Evolutionary conservation across 2,329 filamentous ascomycete species (phyloP).

Genomic region (Leptographium flavum): DNA sequence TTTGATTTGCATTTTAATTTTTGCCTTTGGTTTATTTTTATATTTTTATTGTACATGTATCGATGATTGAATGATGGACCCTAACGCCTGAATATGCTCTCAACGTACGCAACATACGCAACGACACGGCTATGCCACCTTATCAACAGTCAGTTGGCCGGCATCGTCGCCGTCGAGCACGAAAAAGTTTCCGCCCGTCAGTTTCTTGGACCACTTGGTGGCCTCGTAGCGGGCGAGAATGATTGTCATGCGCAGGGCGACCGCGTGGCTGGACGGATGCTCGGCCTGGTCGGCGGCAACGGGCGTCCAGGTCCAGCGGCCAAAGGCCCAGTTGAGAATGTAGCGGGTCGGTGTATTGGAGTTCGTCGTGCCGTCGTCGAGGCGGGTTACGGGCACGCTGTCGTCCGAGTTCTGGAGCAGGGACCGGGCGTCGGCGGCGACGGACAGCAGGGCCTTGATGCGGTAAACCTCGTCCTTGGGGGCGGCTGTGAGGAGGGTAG

Average conservation of each 20-base stretch:
- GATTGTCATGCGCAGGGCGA: constrained; percentile 54
- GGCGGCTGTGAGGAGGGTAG: constrained; percentile 52
- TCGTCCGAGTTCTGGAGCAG: constrained; percentile 36
- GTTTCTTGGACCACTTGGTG: constrained; percentile 61
- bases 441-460: constrained; percentile 60
- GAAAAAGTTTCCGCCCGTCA: constrained; percentile 43
- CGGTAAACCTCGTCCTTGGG: constrained; percentile 92
- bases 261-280: constrained; percentile 40
- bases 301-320: constrained; percentile 79
- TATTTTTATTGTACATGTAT: not conserved
- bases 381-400: constrained; percentile 11
- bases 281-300: constrained; percentile 26
- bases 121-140: constrained; percentile 27
- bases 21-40: not conserved
- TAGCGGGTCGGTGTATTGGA: constrained; percentile 35
- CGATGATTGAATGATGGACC: too few species aligned
- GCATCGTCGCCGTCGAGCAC: constrained; percentile 31
- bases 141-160: constrained; percentile 35
- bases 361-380: not conserved
- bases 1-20: not conserved
- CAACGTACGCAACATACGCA: too few species aligned
- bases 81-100: too few species aligned
- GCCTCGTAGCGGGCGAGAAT: constrained; percentile 62
- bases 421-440: constrained; percentile 20
- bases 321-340: constrained; percentile 97